A percentile compares a stretch with the other conserved stretches of the same genome.
phyloP scores from a whole-genome alignment of 768 basidiomycete genomes.

The Melanogaster broomeanus region DNA sequence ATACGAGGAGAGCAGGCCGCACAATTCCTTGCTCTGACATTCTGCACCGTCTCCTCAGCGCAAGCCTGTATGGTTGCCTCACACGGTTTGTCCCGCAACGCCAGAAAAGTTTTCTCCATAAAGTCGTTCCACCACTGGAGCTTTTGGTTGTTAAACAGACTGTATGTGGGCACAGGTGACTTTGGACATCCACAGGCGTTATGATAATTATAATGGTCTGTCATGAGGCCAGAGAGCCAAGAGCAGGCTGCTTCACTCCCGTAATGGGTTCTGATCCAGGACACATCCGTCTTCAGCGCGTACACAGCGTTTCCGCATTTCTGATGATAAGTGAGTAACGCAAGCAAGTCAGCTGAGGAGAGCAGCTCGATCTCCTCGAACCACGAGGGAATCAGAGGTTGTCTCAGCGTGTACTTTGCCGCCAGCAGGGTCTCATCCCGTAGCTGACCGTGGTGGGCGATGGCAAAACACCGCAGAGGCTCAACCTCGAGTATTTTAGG shows the following conservation, averaged over 20 bases:
- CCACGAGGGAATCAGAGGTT: slow-evolving; percentile 22
- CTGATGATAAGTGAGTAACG: slow-evolving; percentile 23
- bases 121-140: slow-evolving; percentile 21
- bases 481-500: slow-evolving; percentile 21
- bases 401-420: slow-evolving; percentile 28
- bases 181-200: background rate
- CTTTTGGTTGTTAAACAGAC: background rate
- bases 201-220: background rate
- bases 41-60: background rate
- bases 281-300: background rate
- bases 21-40: slow-evolving; percentile 1
- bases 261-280: slow-evolving; percentile 19
- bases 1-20: background rate
- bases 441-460: slow-evolving; percentile 26
- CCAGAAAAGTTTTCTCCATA: slow-evolving; percentile 4
- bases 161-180: background rate
- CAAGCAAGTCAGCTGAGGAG: slow-evolving; percentile 25
- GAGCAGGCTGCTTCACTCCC: background rate
- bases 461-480: slow-evolving; percentile 32
- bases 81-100: slow-evolving; percentile 24
- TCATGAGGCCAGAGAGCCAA: slow-evolving; percentile 7
- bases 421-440: slow-evolving; percentile 26
- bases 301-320: slow-evolving; percentile 13
- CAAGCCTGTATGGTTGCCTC: background rate
- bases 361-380: slow-evolving; percentile 32